phyloP scores from a whole-genome alignment of 441 rosid genomes.

The Pelargonium cotyledonis region DNA sequence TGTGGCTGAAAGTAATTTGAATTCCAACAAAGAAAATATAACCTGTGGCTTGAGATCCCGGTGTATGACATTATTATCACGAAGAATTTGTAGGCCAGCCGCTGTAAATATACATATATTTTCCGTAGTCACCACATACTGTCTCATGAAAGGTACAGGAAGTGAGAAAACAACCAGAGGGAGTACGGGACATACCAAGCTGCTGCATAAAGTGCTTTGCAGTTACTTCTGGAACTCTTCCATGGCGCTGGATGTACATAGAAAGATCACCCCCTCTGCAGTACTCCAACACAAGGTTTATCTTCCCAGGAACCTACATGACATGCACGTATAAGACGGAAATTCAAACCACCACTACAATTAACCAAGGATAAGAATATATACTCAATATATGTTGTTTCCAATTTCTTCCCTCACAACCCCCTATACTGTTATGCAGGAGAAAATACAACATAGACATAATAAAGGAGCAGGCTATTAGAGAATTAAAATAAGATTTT shows the following conservation, averaged over 20 bases:
- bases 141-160: conserved; percentile 15
- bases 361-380: background rate
- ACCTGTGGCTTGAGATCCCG: conserved; percentile 99
- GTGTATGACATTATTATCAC: conserved; percentile 89
- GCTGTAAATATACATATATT: conserved; percentile 37
- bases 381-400: background rate
- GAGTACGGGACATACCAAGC: conserved; percentile 39
- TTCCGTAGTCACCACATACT: conserved; percentile 14
- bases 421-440: no score
- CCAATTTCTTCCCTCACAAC: background rate
- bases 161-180: background rate
- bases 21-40: conserved; percentile 17
- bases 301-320: conserved; percentile 67
- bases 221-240: conserved; percentile 60
- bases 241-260: conserved; percentile 66
- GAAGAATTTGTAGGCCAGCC: conserved; percentile 78
- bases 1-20: conserved; percentile 3
- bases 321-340: conserved; percentile 15
- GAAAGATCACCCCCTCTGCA: conserved; percentile 96
- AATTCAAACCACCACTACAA: background rate
- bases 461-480: no score
- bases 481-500: no score
- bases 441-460: no score
- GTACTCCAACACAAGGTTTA: conserved; percentile 77
- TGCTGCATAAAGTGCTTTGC: conserved; percentile 96